phyloP scores from a whole-genome alignment of 345 rosid species.

The Gossypium herbaceum region DNA sequence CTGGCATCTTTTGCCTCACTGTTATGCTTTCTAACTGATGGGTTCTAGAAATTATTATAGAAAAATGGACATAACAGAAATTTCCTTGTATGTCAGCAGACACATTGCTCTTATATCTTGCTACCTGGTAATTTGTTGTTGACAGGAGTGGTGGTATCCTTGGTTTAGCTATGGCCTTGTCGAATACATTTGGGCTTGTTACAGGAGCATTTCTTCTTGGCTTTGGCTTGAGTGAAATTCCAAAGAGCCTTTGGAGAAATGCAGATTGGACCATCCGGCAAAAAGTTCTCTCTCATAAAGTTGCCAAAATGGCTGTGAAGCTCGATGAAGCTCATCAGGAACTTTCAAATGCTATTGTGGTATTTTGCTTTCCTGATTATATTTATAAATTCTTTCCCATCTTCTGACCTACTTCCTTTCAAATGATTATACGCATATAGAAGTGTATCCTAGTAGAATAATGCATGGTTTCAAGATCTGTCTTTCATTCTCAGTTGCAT shows the following conservation, averaged over 20 bases:
- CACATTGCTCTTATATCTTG: conserved; percentile 2
- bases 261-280: conserved; percentile 92
- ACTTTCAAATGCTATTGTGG: conserved; percentile 96
- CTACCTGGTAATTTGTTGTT: conserved; percentile 11
- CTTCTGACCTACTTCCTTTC: not conserved
- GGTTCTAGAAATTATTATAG: not conserved
- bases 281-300: conserved; percentile 93
- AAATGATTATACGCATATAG: not conserved
- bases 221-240: conserved; percentile 95
- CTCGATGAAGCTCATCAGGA: conserved; percentile 98
- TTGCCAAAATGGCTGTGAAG: conserved; percentile 95
- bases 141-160: conserved; percentile 61
- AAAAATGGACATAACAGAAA: not conserved
- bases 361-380: conserved; percentile 33
- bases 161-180: conserved; percentile 96
- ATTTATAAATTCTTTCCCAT: not conserved
- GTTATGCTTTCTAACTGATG: not conserved
- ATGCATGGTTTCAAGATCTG: not conserved
- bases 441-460: not conserved
- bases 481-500: not conserved
- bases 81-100: not conserved
- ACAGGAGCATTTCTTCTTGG: conserved; percentile 99
- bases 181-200: conserved; percentile 99
- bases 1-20: not conserved
- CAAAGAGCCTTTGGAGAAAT: conserved; percentile 84